phyloP scores from a whole-genome alignment of 2,329 filamentous ascomycete species.

The Shiraia bambusicola region DNA sequence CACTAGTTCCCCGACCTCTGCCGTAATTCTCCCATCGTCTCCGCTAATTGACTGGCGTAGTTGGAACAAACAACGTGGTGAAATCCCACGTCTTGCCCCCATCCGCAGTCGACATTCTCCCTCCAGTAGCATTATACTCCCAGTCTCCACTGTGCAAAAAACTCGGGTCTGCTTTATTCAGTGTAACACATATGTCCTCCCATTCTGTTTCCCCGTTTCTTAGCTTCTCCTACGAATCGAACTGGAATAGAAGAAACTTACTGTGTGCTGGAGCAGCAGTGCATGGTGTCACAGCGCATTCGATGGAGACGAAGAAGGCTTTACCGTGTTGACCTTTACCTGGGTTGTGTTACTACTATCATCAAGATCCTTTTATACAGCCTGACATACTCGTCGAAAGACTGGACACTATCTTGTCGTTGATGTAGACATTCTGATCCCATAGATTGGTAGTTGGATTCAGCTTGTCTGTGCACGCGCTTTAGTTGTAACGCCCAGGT shows the following conservation, averaged over 20 bases:
- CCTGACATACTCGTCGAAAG: constrained; percentile 20
- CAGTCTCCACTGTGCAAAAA: constrained; percentile 17
- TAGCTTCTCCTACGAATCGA: not conserved
- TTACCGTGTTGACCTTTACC: constrained; percentile 24
- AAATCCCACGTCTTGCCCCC: constrained; percentile 23
- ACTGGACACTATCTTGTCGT: constrained; percentile 22
- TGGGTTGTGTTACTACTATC: constrained; percentile 6
- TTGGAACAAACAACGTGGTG: constrained; percentile 10
- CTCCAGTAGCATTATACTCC: constrained; percentile 16
- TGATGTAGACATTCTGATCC: constrained; percentile 28
- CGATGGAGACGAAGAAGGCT: constrained; percentile 26
- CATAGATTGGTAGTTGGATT: constrained; percentile 21
- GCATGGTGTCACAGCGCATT: constrained; percentile 21
- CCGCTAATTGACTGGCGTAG: not conserved
- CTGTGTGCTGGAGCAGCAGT: constrained; percentile 22
- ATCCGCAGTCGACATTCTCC: constrained; percentile 20
- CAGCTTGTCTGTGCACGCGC: constrained; percentile 16
- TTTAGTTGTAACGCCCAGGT: constrained; percentile 2
- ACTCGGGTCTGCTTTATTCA: constrained; percentile 15
- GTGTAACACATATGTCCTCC: constrained; percentile 17
- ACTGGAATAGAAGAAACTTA: constrained; percentile 7
- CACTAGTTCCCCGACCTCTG: too few relatives aligned
- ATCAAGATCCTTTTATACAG: not conserved
- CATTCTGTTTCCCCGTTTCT: constrained; percentile 4
- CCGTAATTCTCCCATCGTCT: too few relatives aligned